A percentile compares a stretch with the other conserved stretches of the same genome.
Evolutionary conservation across 2,329 filamentous ascomycete species (phyloP).

Genomic region (Xenoacremonium recifei): DNA sequence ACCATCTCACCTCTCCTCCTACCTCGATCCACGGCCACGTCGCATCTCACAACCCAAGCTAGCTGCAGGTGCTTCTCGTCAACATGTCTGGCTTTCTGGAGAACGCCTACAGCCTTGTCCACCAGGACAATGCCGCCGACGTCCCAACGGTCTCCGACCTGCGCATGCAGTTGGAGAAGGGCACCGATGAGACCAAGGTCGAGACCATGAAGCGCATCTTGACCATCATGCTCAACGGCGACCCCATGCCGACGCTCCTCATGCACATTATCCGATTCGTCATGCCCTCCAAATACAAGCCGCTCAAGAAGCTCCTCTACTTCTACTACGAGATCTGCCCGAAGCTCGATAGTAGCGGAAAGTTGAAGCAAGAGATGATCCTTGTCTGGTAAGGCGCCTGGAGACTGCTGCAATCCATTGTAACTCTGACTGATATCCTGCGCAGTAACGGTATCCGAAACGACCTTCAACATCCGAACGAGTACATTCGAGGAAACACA

Average conservation of each 20-base stretch:
- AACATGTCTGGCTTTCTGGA: conserved; percentile 94
- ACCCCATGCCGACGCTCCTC: conserved; percentile 89
- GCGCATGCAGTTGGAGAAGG: conserved; percentile 90
- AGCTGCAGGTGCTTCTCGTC: conserved; percentile 29
- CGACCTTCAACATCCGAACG: conserved; percentile 94
- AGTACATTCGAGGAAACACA: conserved; percentile 98
- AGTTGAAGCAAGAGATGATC: conserved; percentile 99
- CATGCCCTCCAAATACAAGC: conserved; percentile 97
- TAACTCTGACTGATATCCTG: conserved; percentile 9
- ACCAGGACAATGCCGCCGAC: conserved; percentile 95
- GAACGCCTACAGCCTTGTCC: conserved; percentile 92
- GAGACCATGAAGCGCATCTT: conserved; percentile 96
- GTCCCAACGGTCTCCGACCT: conserved; percentile 88
- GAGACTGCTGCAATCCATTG: conserved; percentile 2
- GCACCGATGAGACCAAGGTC: conserved; percentile 86
- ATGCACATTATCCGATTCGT: conserved; percentile 99
- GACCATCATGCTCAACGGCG: conserved; percentile 96
- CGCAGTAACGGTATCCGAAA: conserved; percentile 93
- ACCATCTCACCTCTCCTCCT: conserved; percentile 20
- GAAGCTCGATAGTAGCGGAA: conserved; percentile 87
- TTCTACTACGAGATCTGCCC: conserved; percentile 99
- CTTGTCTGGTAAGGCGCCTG: conserved; percentile 74
- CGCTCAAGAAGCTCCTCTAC: conserved; percentile 96
- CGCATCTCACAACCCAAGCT: conserved; percentile 24
- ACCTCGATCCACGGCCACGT: conserved; percentile 29